Evolutionary conservation across 768 basidiomycete genomes (phyloP).

Genomic region (Tremella mesenterica): DNA sequence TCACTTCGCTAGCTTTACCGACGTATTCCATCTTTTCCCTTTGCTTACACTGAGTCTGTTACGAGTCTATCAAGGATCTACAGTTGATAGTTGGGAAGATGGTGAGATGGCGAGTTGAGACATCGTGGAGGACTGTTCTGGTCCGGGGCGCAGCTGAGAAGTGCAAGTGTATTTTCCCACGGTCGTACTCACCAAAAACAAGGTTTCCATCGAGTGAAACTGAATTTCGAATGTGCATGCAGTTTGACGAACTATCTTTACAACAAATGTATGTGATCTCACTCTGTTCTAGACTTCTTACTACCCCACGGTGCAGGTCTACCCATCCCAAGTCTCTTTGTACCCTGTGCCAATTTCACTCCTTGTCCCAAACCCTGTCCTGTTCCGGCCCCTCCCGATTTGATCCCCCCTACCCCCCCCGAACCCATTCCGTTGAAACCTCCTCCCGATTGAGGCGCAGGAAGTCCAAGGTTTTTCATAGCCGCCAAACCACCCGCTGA

Average conservation of each 20-base stretch:
- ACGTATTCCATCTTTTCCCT: slow-evolving; percentile 39
- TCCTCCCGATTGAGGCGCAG: background rate
- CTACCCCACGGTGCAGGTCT: slow-evolving; percentile 33
- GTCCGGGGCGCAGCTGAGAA: background rate
- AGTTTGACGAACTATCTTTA: no score
- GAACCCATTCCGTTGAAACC: background rate
- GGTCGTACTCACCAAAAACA: no score
- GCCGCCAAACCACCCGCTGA: background rate
- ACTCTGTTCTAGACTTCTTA: no score
- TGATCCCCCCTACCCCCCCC: slow-evolving; percentile 10
- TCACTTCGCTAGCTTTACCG: slow-evolving; percentile 34
- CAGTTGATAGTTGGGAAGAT: background rate
- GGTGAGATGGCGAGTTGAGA: background rate
- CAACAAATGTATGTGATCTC: no score
- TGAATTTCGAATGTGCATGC: no score
- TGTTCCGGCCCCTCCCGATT: slow-evolving; percentile 9
- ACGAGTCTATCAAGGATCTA: background rate
- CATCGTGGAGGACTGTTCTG: background rate
- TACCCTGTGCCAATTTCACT: slow-evolving; percentile 17
- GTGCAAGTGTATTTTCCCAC: background rate
- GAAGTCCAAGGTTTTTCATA: background rate
- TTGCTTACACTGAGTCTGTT: background rate
- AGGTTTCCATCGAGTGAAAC: no score
- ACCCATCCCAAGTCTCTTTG: slow-evolving; percentile 35
- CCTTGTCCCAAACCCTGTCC: background rate